A percentile compares a stretch with the other conserved stretches of the same genome.
These are phyloP conservation scores for Lactarius hengduanensis DNA, from an alignment of 768 basidiomycete species.

Conservation along the genomic window DNA sequence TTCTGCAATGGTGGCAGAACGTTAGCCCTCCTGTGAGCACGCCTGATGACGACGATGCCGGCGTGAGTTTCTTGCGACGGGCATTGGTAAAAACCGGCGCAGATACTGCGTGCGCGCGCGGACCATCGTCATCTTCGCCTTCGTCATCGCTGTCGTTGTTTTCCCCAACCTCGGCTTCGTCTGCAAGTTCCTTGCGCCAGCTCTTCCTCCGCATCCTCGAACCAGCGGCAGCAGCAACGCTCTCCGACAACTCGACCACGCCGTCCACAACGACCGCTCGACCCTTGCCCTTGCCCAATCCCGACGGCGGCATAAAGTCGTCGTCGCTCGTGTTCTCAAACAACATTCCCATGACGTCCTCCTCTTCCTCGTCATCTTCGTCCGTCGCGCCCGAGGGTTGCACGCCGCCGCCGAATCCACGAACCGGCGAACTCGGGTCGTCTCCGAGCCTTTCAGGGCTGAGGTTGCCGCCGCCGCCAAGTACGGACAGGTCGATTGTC, in stretches of 20 bases:
- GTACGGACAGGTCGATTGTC: too few species aligned
- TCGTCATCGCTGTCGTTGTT: not conserved
- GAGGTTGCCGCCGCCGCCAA: too few species aligned
- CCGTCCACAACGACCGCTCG: not conserved
- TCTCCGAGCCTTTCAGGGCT: not conserved
- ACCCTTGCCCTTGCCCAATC: not conserved
- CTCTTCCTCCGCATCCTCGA: constrained; percentile 9
- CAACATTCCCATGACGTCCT: constrained; percentile 6
- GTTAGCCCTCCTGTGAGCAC: not conserved
- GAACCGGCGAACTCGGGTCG: not conserved
- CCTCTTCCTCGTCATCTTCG: constrained; percentile 6
- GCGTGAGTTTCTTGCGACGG: not conserved
- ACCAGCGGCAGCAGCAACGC: not conserved
- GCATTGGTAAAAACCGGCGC: not conserved
- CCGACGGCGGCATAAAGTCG: not conserved
- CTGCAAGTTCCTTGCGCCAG: constrained; percentile 17
- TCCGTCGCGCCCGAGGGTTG: too few species aligned
- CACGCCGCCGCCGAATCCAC: not conserved
- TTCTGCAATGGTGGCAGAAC: constrained; percentile 26
- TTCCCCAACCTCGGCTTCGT: not conserved
- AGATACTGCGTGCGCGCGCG: not conserved
- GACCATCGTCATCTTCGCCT: not conserved
- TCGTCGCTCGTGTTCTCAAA: not conserved
- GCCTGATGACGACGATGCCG: too few species aligned
- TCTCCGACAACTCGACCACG: not conserved